A percentile compares a stretch with the other conserved stretches of the same genome.
These are phyloP conservation scores for Suillus occidentalis DNA, from an alignment of 768 basidiomycete species.

Conservation along the genomic window DNA sequence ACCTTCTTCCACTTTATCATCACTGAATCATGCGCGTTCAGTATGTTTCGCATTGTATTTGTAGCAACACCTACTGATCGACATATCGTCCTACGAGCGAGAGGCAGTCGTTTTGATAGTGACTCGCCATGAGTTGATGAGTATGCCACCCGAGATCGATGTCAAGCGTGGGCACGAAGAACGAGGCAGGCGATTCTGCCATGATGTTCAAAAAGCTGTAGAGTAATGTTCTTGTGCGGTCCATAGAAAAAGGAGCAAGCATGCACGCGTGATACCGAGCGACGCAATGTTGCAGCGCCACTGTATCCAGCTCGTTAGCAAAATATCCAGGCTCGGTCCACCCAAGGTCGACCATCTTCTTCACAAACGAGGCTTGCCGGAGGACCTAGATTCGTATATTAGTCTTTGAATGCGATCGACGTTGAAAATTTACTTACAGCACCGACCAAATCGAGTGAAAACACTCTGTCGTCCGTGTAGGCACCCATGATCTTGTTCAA, in stretches of 20 bases:
- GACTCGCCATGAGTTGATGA: slow-evolving; percentile 50
- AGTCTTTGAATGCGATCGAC: background rate
- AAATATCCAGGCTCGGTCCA: slow-evolving; percentile 52
- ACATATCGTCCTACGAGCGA: slow-evolving; percentile 43
- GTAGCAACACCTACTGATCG: slow-evolving; percentile 45
- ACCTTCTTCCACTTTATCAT: slow-evolving; percentile 52
- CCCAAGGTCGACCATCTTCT: slow-evolving; percentile 51
- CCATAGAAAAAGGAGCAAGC: too few species aligned
- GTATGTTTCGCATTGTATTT: background rate
- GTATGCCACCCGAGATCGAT: slow-evolving; percentile 76
- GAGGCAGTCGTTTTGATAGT: slow-evolving; percentile 45
- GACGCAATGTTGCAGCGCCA: slow-evolving; percentile 48
- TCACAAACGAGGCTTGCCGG: slow-evolving; percentile 53
- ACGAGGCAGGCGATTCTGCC: slow-evolving; percentile 40
- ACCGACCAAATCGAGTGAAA: slow-evolving; percentile 55
- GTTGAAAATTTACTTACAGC: slow-evolving; percentile 39
- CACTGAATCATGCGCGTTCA: slow-evolving; percentile 30
- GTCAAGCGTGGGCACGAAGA: slow-evolving; percentile 62
- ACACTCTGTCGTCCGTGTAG: slow-evolving; percentile 49
- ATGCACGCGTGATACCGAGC: slow-evolving; percentile 58
- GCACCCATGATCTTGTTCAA: slow-evolving; percentile 42
- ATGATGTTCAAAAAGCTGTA: slow-evolving; percentile 55
- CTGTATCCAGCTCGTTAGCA: slow-evolving; percentile 33
- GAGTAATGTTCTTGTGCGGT: background rate
- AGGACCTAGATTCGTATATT: slow-evolving; percentile 38